Conservation (phyloP, 139 green algal genomes). For the Ettlia oleoabundans region DNA sequence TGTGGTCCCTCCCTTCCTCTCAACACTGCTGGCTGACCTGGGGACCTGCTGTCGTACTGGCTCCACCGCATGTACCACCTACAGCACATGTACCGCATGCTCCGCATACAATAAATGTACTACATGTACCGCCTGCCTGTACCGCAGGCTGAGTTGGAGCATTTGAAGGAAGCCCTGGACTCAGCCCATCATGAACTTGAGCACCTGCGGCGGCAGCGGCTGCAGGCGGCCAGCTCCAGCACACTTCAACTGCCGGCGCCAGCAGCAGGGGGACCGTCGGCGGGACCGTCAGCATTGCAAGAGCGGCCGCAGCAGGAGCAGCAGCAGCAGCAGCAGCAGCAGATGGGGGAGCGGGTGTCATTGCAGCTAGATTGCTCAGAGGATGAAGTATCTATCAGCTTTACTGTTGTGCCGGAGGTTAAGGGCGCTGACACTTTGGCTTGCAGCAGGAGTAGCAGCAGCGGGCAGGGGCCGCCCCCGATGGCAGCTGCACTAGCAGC, state of each 20-base stretch:
- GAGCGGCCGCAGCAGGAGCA: slow-evolving; percentile 9
- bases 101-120: background rate
- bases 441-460: background rate
- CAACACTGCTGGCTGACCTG: too few species aligned
- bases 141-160: slow-evolving; percentile 28
- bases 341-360: background rate
- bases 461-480: background rate
- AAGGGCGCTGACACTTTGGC: background rate
- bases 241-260: background rate
- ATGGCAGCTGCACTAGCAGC: slow-evolving; percentile 4
- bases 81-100: background rate
- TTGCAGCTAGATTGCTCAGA: slow-evolving; percentile 11
- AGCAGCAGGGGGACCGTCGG: too few species aligned
- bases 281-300: background rate
- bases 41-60: background rate
- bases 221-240: slow-evolving; percentile 16
- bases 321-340: background rate
- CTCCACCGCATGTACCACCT: background rate
- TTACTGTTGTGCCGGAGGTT: background rate
- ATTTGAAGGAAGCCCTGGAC: slow-evolving; percentile 24
- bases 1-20: too few species aligned
- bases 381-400: background rate
- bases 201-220: slow-evolving; percentile 26
- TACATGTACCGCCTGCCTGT: background rate
- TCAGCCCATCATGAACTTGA: slow-evolving; percentile 1